Percentiles rank a stretch among this genome's conserved stretches.
Evolutionary conservation across 208 protist genomes (phyloP).

Genomic region (Acanthamoeba triangularis): DNA sequence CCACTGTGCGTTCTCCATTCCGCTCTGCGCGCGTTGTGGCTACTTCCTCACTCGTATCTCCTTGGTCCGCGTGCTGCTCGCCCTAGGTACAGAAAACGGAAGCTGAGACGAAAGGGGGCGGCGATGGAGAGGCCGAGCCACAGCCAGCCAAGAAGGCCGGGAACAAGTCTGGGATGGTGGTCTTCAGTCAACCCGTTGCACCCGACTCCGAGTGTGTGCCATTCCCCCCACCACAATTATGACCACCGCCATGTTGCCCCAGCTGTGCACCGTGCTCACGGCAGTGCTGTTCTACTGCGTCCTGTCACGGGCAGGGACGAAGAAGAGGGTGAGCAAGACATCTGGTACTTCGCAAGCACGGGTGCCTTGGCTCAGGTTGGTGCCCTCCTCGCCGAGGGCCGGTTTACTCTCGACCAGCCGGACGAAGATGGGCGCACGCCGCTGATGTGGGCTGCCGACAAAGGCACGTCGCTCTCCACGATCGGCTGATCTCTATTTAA

Average conservation of each 20-base stretch:
- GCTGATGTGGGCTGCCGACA: conserved; percentile 57
- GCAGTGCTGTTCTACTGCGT: neutral
- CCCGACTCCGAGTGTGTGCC: neutral
- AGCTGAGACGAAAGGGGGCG: neutral
- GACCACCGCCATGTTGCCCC: neutral
- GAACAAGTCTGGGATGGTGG: conserved; percentile 52
- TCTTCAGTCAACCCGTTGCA: conserved; percentile 43
- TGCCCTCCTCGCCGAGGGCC: neutral
- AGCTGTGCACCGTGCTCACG: neutral
- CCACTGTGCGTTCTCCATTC: neutral
- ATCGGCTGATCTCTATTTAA: neutral
- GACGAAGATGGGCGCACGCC: conserved; percentile 65
- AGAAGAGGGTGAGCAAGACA: conserved; percentile 13
- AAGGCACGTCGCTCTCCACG: neutral
- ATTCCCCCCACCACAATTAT: neutral
- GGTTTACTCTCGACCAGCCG: conserved; percentile 2
- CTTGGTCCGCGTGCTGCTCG: neutral
- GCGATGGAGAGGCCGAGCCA: neutral
- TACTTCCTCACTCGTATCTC: neutral
- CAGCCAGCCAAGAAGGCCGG: neutral
- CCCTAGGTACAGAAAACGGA: neutral
- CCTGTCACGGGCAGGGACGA: conserved; percentile 7
- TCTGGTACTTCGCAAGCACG: conserved; percentile 28
- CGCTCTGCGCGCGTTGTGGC: neutral
- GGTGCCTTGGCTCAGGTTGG: neutral